These are phyloP conservation scores for Carpinus fangiana DNA, from an alignment of 306 rosid species.

Conservation along the genomic window DNA sequence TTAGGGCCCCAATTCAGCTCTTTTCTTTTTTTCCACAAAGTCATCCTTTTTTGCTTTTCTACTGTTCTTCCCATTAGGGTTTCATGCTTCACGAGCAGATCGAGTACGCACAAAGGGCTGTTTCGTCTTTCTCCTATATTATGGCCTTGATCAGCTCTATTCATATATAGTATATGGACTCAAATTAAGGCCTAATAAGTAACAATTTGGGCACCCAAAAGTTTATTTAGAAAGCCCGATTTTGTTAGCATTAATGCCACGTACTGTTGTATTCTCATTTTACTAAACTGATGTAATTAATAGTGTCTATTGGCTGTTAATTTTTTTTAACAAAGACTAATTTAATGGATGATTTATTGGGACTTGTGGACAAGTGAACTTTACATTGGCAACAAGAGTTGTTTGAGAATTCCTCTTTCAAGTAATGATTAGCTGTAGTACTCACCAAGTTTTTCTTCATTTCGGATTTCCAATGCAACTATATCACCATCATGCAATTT, in stretches of 20 bases:
- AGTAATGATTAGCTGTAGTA: not conserved
- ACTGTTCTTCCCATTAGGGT: not conserved
- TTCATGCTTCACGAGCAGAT: not conserved
- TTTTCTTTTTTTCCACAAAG: not conserved
- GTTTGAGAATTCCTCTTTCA: not conserved
- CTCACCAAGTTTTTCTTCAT: not conserved
- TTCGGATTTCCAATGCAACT: not conserved
- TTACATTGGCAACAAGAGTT: not conserved
- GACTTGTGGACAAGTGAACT: not conserved
- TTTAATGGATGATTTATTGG: not conserved
- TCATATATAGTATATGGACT: not conserved
- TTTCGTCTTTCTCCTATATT: not conserved
- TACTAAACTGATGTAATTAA: too few species aligned
- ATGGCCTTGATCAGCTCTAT: not conserved
- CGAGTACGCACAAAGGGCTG: not conserved
- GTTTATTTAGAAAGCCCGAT: not conserved
- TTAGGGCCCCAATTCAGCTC: slow-evolving; percentile 7
- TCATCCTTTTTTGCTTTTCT: not conserved
- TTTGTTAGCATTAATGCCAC: not conserved
- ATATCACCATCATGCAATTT: too few species aligned
- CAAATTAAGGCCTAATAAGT: not conserved
- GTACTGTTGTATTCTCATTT: too few species aligned
- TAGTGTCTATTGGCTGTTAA: too few species aligned
- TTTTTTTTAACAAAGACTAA: too few species aligned
- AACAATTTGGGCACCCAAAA: not conserved